These are phyloP conservation scores for Clitoria ternatea DNA, from an alignment of 306 rosid species.

Conservation along the genomic window DNA sequence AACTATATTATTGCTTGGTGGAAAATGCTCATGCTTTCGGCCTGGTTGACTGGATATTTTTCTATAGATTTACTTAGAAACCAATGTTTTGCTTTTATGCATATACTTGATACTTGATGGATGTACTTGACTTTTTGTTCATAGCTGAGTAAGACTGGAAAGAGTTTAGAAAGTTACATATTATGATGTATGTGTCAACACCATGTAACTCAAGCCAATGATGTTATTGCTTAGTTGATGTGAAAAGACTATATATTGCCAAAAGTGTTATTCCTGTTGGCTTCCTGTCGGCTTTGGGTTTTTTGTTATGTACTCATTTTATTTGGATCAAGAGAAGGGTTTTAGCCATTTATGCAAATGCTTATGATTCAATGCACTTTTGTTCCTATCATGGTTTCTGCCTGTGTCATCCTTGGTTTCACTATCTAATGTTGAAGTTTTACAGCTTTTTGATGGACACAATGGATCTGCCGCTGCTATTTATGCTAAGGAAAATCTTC, in stretches of 20 bases:
- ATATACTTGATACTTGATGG: background rate
- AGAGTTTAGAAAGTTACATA: background rate
- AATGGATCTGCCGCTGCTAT: constrained; percentile 98
- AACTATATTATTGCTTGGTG: constrained; percentile 16
- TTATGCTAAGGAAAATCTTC: constrained; percentile 90
- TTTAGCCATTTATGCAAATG: background rate
- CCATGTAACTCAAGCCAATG: too few relatives aligned
- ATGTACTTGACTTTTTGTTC: constrained; percentile 1
- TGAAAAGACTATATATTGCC: background rate
- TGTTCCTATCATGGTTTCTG: background rate
- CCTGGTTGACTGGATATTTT: constrained; percentile 4
- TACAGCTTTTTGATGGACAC: constrained; percentile 98
- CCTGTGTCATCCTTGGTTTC: background rate
- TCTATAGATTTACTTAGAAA: background rate
- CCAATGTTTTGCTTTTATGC: background rate
- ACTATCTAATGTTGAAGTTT: constrained; percentile 34
- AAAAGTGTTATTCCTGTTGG: background rate
- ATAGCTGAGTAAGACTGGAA: constrained; percentile 4
- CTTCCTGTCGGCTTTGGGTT: background rate
- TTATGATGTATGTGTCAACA: too few relatives aligned
- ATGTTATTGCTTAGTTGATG: constrained; percentile 9
- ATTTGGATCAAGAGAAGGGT: background rate
- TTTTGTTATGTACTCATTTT: background rate
- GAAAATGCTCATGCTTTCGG: background rate
- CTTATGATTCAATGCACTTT: background rate